A percentile compares a stretch with the other conserved stretches of the same genome.
phyloP scores from a whole-genome alignment of 306 rosid species.

The Pyrus betulifolia region DNA sequence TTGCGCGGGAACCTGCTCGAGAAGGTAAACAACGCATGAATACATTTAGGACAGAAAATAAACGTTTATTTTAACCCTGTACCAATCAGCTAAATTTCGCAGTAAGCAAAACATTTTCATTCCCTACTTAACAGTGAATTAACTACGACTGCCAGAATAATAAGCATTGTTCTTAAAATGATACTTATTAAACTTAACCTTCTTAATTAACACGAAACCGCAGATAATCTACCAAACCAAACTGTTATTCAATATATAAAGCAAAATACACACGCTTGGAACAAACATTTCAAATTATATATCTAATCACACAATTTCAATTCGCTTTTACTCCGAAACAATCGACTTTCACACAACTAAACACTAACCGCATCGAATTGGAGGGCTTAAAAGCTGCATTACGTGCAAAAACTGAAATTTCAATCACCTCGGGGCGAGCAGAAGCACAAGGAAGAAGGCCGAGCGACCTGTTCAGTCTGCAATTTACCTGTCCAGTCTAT shows the following conservation, averaged over 20 bases:
- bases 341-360: neutral
- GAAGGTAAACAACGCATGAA: constrained; percentile 24
- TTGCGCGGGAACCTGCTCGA: constrained; percentile 82
- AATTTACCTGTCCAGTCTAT: no score
- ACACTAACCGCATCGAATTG: neutral
- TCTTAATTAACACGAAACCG: neutral
- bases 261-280: neutral
- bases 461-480: constrained; percentile 40
- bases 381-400: no score
- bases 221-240: neutral
- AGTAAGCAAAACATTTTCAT: neutral
- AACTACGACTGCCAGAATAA: neutral
- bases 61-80: neutral
- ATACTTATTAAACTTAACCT: neutral
- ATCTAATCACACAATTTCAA: neutral
- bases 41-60: neutral
- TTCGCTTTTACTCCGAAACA: neutral
- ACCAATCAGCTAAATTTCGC: neutral
- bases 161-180: neutral
- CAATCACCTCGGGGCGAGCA: no score
- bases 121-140: neutral
- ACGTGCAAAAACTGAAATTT: no score
- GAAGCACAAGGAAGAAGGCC: constrained; percentile 78
- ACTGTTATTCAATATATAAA: neutral
- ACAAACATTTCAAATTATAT: neutral